A percentile compares a stretch with the other conserved stretches of the same genome.
Conservation (phyloP, 2,329 filamentous ascomycete species). For the Biscogniauxia mediterranea region DNA sequence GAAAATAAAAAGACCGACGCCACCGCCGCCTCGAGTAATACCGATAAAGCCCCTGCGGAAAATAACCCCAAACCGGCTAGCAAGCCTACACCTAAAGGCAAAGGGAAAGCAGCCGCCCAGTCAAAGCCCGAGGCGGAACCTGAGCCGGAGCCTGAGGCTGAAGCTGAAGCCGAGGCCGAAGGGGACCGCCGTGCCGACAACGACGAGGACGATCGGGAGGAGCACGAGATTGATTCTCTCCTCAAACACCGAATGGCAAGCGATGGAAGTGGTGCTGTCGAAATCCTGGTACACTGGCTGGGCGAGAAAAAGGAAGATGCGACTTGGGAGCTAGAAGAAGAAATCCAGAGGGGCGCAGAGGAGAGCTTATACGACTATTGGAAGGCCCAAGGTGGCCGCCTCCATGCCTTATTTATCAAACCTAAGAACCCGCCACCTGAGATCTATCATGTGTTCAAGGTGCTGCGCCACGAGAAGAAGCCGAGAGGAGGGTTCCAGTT, state of each 20-base stretch:
- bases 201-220: conserved; percentile 22
- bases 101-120: conserved; percentile 16
- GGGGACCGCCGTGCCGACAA: neutral
- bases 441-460: conserved; percentile 29
- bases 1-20: neutral
- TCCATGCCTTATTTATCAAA: conserved; percentile 29
- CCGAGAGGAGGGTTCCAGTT: conserved; percentile 28
- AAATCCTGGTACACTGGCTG: conserved; percentile 33
- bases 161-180: conserved; percentile 4
- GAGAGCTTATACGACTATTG: conserved; percentile 35
- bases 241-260: conserved; percentile 26
- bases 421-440: conserved; percentile 25
- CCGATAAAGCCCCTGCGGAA: neutral
- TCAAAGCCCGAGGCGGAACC: neutral
- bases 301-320: conserved; percentile 26
- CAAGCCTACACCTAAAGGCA: conserved; percentile 7
- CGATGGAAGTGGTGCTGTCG: conserved; percentile 25
- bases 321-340: conserved; percentile 35
- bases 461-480: conserved; percentile 30
- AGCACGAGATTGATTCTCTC: conserved; percentile 27
- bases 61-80: conserved; percentile 4
- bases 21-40: neutral
- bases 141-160: neutral
- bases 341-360: conserved; percentile 34
- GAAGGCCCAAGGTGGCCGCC: conserved; percentile 32